Evolutionary conservation across 208 protist genomes (phyloP), one percentile per base, ranked within the genome.

Genomic region (Blastocrithidia nonstop): DNA sequence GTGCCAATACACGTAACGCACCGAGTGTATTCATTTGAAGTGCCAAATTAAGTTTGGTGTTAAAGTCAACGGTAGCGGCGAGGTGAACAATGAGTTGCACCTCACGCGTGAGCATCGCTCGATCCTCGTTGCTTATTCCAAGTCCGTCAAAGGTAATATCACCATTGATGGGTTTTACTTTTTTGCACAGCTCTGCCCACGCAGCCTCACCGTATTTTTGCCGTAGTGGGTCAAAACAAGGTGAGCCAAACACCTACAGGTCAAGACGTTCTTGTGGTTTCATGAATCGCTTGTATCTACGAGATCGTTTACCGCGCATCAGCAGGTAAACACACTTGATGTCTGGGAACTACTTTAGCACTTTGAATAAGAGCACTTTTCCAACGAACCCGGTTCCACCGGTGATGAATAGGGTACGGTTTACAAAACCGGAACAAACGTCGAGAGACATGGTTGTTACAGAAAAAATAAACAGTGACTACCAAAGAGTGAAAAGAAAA

Each of bases 61-160:
- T 76, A 54, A 93, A 93, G 56, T 85, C 70, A 2, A 93, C 68
- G n/a, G 80, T 93, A 3, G 85, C 85, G 25, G 85, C 85, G 38
- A 88, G 65, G 61, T 93, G 85, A 20, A 90, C 52, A 35, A 93
- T 71, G 32, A 87, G 60, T 46, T 89, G 52, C 6, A 66, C 63
- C 41, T 69, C 64, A 2, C 56, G 42, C 13, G 64, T 46, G 45
- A 88, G 22, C n/a, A 32, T 64, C 21, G 70, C 38, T 31, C 65
- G 57, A 43, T 73, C 55, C 36, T 69, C 40, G 19, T 66, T 65
- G 43, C 50, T 64, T 13, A 92, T 45, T 9, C 77, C 82, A 29
- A 92, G 51, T 40, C 68, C 49, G 60, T 87, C 66, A 26, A 61
- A 32, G 7, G 60, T 72, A 50, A 91, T 84, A 53, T 84, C 72